phyloP scores from a whole-genome alignment of 116 monocot genomes.

The Thalassia testudinum region DNA sequence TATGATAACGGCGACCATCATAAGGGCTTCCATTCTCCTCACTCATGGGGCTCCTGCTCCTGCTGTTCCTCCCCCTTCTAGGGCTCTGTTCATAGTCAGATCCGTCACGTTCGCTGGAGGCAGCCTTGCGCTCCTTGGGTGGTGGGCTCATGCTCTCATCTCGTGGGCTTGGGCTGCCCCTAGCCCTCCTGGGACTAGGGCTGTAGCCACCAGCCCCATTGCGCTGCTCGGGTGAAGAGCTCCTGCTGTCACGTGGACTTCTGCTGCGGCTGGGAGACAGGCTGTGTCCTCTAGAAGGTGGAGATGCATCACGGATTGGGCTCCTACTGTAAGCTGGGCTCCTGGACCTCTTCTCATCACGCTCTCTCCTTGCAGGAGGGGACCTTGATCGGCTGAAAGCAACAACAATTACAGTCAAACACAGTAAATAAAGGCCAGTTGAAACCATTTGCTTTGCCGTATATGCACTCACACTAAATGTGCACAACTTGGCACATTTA shows the following conservation, averaged over 20 bases:
- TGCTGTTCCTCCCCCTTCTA: background rate
- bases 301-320: conserved; percentile 17
- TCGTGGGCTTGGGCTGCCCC: conserved; percentile 37
- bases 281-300: conserved; percentile 30
- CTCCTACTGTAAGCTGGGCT: conserved; percentile 58
- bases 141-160: conserved; percentile 31
- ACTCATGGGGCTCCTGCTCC: background rate
- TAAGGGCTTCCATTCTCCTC: conserved; percentile 13
- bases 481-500: too few relatives aligned
- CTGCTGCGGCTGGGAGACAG: conserved; percentile 40
- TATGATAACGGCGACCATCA: conserved; percentile 9
- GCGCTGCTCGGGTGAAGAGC: conserved; percentile 15
- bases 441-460: too few relatives aligned
- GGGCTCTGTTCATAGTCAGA: conserved; percentile 5
- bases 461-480: too few relatives aligned
- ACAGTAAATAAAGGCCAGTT: too few relatives aligned
- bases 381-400: conserved; percentile 58
- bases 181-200: conserved; percentile 40
- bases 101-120: background rate
- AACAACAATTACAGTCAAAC: too few relatives aligned
- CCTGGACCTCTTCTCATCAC: conserved; percentile 40
- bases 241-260: conserved; percentile 21
- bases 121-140: background rate
- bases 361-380: conserved; percentile 34
- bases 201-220: conserved; percentile 63